phyloP scores from a whole-genome alignment of 371 early-diverging fungal genomes.

The Choanephora cucurbitarum region DNA sequence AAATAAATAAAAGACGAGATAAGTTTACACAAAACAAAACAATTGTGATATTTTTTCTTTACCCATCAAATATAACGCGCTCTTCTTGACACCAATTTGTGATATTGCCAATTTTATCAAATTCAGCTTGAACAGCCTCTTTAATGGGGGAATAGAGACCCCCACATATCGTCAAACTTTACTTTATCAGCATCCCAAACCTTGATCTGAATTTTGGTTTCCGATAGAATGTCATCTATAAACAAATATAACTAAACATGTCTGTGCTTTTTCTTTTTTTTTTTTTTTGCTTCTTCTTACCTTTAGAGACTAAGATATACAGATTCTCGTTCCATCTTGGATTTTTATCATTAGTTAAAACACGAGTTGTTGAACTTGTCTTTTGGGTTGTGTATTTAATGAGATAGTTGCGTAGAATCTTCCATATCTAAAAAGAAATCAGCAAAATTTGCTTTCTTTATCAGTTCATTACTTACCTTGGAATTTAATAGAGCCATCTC shows the following conservation, averaged over 20 bases:
- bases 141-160: constrained; percentile 34
- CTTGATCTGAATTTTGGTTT: constrained; percentile 40
- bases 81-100: constrained; percentile 37
- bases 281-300: no score
- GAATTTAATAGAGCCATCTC: constrained; percentile 21
- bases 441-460: neutral
- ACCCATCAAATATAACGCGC: constrained; percentile 43
- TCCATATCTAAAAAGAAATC: constrained; percentile 34
- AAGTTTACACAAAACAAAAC: no score
- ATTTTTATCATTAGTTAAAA: constrained; percentile 44
- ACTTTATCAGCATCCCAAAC: constrained; percentile 54
- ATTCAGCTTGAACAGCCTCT: constrained; percentile 33
- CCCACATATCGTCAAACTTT: constrained; percentile 48
- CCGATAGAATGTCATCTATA: constrained; percentile 40
- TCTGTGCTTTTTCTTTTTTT: no score
- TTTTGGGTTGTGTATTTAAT: constrained; percentile 43
- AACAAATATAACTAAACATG: neutral
- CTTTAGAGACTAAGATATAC: constrained; percentile 34
- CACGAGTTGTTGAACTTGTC: constrained; percentile 37
- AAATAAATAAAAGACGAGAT: neutral
- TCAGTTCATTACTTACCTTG: constrained; percentile 18
- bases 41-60: neutral
- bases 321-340: constrained; percentile 47
- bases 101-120: constrained; percentile 40
- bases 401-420: constrained; percentile 44